Base-by-base conservation (phyloP, 768 basidiomycete species). In the Paxillus involutus region DNA sequence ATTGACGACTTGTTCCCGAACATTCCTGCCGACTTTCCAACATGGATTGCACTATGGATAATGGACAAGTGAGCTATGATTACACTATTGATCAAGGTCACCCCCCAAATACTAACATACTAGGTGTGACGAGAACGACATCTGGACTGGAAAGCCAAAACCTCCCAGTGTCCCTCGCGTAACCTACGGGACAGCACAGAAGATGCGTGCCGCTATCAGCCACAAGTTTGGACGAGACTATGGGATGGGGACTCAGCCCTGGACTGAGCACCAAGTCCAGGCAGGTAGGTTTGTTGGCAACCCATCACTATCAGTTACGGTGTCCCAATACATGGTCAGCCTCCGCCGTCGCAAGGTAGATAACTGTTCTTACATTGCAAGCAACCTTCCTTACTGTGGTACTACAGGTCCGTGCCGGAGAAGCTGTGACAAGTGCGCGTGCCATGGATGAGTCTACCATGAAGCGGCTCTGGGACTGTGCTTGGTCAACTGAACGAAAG, bases 121-220 rank as follows among this genome's bases (percentile, higher is more conserved):
- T n/a, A n/a, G n/a, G n/a, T n/a, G n/a, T n/a, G n/a, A n/a, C n/a
- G n/a, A n/a, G n/a, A n/a, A n/a, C n/a, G n/a, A n/a, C n/a, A n/a
- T n/a, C n/a, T n/a, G n/a, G n/a, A n/a, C n/a, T n/a, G n/a, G n/a
- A n/a, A n/a, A n/a, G n/a, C n/a, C n/a, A n/a, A n/a, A n/a, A 11
- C 33, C 11, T 13, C 33, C 33, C 33, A 35, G 5, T 35, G 33
- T 35, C 44, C 29, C 41, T 52, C 41, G 60, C 3, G 55, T 29
- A 4, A 61, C 64, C 8, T 74, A 68, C 45, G 49, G 56, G 4
- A 68, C 73, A 59, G 73, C 73, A 0, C 73, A 74, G 53, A 74
- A 75, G 44, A 71, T 75, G 65, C 44, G 68, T 1, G 72, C 73
- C 2, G 55, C 66, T 4, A 62, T 66, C 24, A 71, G 70, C 0